Base-by-base conservation (phyloP, 345 rosid genomes). In the Populus euphratica region DNA sequence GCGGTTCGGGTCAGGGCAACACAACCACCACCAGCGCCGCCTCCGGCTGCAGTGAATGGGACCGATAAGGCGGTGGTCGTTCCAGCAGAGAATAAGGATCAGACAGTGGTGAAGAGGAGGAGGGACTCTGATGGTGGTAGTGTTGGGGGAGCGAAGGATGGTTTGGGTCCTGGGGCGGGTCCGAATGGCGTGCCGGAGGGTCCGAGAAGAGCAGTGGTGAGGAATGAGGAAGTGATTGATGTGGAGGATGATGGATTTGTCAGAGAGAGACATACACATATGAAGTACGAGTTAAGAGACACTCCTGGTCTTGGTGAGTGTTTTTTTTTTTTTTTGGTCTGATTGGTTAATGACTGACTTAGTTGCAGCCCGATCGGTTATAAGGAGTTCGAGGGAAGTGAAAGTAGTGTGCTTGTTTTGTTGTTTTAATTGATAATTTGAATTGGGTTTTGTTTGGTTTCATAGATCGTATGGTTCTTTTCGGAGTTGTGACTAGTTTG, bases 271-370 rank as follows among this genome's bases (percentile, higher is more conserved):
- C 94, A 82, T 80, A 72, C 91, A 27, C 98, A 90, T 77, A 86
- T 96, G 96, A 96, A 89, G 84, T 96, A 93, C 85, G 94, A 90
- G 79, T 90, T 96, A 59, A 81, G 98, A 83, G 98, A 92, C 81
- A 83, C 91, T 9, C 99, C 99, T 78, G 99, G 99, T 29, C 97
- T 96, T 50, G 97, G 99, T 96, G 79, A 82, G 87, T 78, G 27
- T n/a, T 74, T 21, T 68, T 13, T 21, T 11, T 38, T 16, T 2
- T 27, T 27, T 25, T 0, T 25, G 27, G 21, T 16, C 5, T 13
- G 36, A 14, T 65, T 33, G 21, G n/a, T 13, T 17, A 31, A 1
- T 33, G 2, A 7, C 35, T 18, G 20, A 65, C 21, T 17, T 29
- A 5, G 69, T 33, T 65, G 20, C 38, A 13, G 38, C 25, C 18